Base-by-base conservation (phyloP, 768 basidiomycete genomes). In the Hysterangium stoloniferum region DNA sequence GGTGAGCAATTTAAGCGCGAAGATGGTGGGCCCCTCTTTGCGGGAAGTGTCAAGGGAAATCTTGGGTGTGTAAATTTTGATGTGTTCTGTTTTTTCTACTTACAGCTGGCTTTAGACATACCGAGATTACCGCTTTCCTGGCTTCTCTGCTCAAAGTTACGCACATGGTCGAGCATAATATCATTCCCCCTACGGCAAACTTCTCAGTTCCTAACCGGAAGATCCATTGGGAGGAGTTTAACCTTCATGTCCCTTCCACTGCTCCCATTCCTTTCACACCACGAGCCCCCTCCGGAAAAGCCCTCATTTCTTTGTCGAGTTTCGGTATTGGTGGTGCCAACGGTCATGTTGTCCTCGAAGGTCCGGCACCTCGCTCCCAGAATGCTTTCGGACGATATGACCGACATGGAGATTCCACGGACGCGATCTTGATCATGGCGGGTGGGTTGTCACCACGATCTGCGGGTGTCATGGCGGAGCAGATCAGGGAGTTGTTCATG, bases 41-140 rank as follows among this genome's bases (percentile, higher is more conserved):
- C 73, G 8, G 73, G 73, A 2, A 72, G 71, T 49, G 66, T 74
- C 4, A 75, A 74, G 53, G 71, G 71, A 32, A 74, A 75, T 54
- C 63, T 74, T 20, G 73, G 73, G 70, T 72, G 49, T 19, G 66
- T 53, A 15, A 8, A 50, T 19, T 40, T 11, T 15, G 36, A n/a
- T 27, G 44, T 47, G 7, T 25, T 28, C 52, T n/a, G 32, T 17
- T 51, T 34, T 42, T 36, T 42, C 29, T 25, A 44, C 42, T 45
- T 11, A 25, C 29, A 20, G 22, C 37, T 34, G 27, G 46, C 24
- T 29, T 52, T 40, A 71, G 68, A 5, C 71, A 72, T 55, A 57
- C 66, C 4, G 71, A 74, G 56, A 68, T 70, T 15, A 64, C 67
- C 0, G 68, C 74, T 0, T 76, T 74, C 51, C 58, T 76, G 6